phyloP scores from a whole-genome alignment of 495 filamentous ascomycete species.

The Penicillium silybi region DNA sequence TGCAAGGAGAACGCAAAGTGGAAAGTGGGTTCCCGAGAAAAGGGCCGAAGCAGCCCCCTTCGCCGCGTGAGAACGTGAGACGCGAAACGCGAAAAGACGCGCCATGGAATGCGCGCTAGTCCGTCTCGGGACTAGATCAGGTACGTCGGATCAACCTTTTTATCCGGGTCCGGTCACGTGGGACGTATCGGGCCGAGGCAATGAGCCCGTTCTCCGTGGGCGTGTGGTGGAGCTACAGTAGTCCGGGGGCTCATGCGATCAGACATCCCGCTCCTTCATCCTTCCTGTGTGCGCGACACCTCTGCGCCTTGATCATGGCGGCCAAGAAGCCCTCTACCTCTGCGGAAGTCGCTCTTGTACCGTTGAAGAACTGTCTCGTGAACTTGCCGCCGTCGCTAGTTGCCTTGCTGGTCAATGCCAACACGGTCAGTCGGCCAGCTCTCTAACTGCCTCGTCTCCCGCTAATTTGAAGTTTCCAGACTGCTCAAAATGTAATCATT shows the following conservation, averaged over 20 bases:
- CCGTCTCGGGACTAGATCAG: neutral
- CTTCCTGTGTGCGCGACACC: constrained; percentile 7
- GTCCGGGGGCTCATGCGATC: constrained; percentile 13
- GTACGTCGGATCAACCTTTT: neutral
- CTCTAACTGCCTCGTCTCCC: neutral
- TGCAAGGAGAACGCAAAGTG: constrained; percentile 18
- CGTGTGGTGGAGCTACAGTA: constrained; percentile 9
- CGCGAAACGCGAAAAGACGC: constrained; percentile 14
- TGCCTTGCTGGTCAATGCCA: constrained; percentile 75
- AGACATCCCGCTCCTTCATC: constrained; percentile 8
- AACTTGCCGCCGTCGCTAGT: constrained; percentile 88
- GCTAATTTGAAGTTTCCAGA: constrained; percentile 41
- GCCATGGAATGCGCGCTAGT: constrained; percentile 9
- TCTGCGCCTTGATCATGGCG: constrained; percentile 47
- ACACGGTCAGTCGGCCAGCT: constrained; percentile 61
- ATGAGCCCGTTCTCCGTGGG: neutral
- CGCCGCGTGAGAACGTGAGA: constrained; percentile 3
- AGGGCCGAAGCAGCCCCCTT: constrained; percentile 3
- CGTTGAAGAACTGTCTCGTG: constrained; percentile 89
- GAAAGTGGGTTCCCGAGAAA: constrained; percentile 19
- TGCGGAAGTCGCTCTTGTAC: constrained; percentile 74
- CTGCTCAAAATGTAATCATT: constrained; percentile 92
- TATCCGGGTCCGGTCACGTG: neutral
- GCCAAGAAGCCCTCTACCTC: constrained; percentile 65
- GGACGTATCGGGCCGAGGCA: constrained; percentile 1